phyloP scores from a whole-genome alignment of 2,329 filamentous ascomycete genomes.

The Epichloe bromicola region DNA sequence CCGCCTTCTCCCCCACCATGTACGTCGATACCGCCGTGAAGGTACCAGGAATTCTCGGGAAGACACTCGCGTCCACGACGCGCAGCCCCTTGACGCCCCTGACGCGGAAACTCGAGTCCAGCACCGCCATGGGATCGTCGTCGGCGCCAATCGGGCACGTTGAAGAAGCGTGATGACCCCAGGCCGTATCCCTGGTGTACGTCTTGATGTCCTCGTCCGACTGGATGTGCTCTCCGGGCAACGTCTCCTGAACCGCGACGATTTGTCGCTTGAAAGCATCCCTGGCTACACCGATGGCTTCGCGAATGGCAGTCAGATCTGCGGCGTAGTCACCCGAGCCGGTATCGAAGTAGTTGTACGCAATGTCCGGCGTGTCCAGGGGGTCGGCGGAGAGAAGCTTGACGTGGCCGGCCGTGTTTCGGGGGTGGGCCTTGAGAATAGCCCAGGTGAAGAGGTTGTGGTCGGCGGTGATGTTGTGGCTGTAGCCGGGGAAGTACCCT shows the following conservation, averaged over 20 bases:
- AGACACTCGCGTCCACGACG: slow-evolving; percentile 45
- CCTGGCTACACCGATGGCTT: slow-evolving; percentile 41
- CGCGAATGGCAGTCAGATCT: slow-evolving; percentile 40
- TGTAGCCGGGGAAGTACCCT: slow-evolving; percentile 17
- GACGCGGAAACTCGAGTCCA: slow-evolving; percentile 42
- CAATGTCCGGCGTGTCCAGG: slow-evolving; percentile 48
- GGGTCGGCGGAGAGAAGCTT: slow-evolving; percentile 44
- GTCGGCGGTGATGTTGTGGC: slow-evolving; percentile 6
- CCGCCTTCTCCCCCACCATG: slow-evolving; percentile 44
- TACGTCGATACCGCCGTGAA: slow-evolving; percentile 37
- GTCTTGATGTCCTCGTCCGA: slow-evolving; percentile 29
- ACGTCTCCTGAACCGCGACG: slow-evolving; percentile 9
- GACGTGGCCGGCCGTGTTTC: slow-evolving; percentile 50
- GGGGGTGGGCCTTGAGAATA: slow-evolving; percentile 45
- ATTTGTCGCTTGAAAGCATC: slow-evolving; percentile 19
- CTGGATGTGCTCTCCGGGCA: slow-evolving; percentile 25
- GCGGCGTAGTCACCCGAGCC: slow-evolving; percentile 32
- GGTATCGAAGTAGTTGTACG: slow-evolving; percentile 46
- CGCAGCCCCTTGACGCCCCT: slow-evolving; percentile 37
- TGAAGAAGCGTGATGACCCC: slow-evolving; percentile 45
- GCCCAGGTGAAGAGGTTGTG: slow-evolving; percentile 25
- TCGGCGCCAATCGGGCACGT: slow-evolving; percentile 42
- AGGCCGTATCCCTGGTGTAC: slow-evolving; percentile 34
- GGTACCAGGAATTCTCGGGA: slow-evolving; percentile 33
- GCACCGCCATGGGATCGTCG: slow-evolving; percentile 37